Percentiles rank a stretch among this genome's conserved stretches.
These are phyloP conservation scores for Penicillium psychrofluorescens DNA, from an alignment of 495 filamentous ascomycete genomes.

Conservation along the genomic window DNA sequence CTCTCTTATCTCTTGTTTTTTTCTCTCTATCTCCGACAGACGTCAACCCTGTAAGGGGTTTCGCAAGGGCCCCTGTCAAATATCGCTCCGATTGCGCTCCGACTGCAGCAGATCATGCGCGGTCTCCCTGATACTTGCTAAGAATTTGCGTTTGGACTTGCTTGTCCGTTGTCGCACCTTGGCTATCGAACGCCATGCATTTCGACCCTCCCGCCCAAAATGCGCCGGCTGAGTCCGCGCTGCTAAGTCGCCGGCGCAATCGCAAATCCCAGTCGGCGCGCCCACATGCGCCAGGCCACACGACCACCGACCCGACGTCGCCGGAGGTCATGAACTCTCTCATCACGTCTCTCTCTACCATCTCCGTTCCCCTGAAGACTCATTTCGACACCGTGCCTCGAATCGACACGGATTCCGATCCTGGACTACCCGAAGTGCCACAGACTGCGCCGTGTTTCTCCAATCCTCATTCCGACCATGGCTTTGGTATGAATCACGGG, in stretches of 20 bases:
- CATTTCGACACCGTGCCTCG: slow-evolving; percentile 62
- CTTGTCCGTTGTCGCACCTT: too few relatives aligned
- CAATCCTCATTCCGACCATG: slow-evolving; percentile 28
- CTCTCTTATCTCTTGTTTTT: neutral
- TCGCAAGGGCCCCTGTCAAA: neutral
- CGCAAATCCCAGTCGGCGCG: slow-evolving; percentile 34
- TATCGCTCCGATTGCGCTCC: slow-evolving; percentile 1
- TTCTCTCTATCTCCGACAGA: slow-evolving; percentile 2
- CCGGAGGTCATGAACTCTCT: slow-evolving; percentile 91
- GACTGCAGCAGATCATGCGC: slow-evolving; percentile 18
- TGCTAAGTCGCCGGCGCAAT: slow-evolving; percentile 29
- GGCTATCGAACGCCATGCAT: slow-evolving; percentile 31
- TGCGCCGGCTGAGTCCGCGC: slow-evolving; percentile 22
- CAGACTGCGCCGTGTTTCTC: slow-evolving; percentile 25
- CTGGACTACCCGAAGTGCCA: slow-evolving; percentile 38
- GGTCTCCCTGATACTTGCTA: slow-evolving; percentile 6
- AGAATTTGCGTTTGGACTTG: too few relatives aligned
- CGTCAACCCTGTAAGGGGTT: slow-evolving; percentile 11
- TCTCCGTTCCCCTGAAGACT: slow-evolving; percentile 65
- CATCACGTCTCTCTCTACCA: slow-evolving; percentile 84
- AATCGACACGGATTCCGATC: slow-evolving; percentile 40
- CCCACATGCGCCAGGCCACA: slow-evolving; percentile 16
- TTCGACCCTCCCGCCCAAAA: slow-evolving; percentile 15
- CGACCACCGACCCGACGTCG: slow-evolving; percentile 53
- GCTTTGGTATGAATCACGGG: slow-evolving; percentile 69